Base-by-base conservation (phyloP, 768 basidiomycete species). In the Fibroporia radiculosa region DNA sequence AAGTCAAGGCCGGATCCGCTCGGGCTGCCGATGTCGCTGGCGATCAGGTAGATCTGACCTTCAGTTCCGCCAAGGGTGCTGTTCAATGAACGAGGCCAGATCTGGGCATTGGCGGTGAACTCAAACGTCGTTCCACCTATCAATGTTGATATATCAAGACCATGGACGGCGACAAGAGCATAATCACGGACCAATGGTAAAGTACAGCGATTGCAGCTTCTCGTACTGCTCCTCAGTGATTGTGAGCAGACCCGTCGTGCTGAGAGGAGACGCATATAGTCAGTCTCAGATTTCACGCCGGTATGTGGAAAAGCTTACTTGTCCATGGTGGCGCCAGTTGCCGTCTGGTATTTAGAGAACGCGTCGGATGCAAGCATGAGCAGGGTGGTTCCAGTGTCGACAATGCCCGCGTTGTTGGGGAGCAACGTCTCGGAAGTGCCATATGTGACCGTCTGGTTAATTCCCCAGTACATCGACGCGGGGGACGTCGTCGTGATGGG, bases 1-100 rank as follows among this genome's bases (percentile, higher is more conserved):
- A 82, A 83, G 62, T 82, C 79, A 13, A 84, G 69, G 38, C 81
- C 80, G 29, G 67, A 61, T 1, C 80, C 80, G 42, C 67, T 73
- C 41, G 52, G 49, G 42, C 56, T 58, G 26, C 79, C 78, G 31
- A 81, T 55, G 53, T 80, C 76, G 16, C 66, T 67, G n/a, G 69
- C 64, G 53, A 81, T 67, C 48, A 80, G 66, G 52, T 81, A 82
- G 50, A 82, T 81, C 44, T 61, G 59, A 53, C 57, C 53, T 3
- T 62, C 50, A 22, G 63, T 57, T 36, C 84, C 84, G 45, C 80
- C 80, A 12, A 86, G 70, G 26, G 63, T 61, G 13, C 64, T 59
- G 63, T 85, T 84, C 48, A 77, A 65, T 3, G 66, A 55, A 37
- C 78, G 74, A 0, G 81, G 82, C 79, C 81, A 84, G 49, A 80